Evolutionary conservation across 2,329 filamentous ascomycete genomes (phyloP).

Genomic region (Ascochyta pisi): DNA sequence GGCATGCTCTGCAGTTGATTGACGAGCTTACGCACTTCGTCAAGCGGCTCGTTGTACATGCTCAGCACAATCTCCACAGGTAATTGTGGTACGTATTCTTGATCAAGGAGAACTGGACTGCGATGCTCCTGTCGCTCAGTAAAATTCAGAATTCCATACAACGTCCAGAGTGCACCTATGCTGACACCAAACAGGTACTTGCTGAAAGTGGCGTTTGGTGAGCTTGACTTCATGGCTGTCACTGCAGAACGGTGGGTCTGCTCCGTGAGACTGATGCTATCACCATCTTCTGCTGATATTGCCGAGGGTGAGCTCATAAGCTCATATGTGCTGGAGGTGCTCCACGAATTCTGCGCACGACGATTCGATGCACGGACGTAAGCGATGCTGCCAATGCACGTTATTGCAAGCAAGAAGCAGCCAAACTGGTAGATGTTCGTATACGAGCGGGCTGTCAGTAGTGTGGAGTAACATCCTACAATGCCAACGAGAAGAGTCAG

Average conservation of each 20-base stretch:
- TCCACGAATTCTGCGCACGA: background rate
- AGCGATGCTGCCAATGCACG: slow-evolving; percentile 15
- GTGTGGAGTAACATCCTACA: slow-evolving; percentile 21
- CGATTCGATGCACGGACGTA: background rate
- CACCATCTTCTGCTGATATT: background rate
- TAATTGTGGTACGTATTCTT: slow-evolving; percentile 26
- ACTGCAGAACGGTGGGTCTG: background rate
- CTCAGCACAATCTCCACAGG: slow-evolving; percentile 47
- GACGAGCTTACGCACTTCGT: slow-evolving; percentile 35
- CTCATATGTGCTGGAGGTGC: slow-evolving; percentile 6
- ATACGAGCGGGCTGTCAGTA: slow-evolving; percentile 31
- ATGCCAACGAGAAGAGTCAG: slow-evolving; percentile 22
- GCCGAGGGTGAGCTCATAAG: background rate
- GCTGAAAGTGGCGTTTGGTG: slow-evolving; percentile 2
- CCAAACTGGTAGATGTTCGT: slow-evolving; percentile 24
- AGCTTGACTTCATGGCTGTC: background rate
- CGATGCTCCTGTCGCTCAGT: slow-evolving; percentile 8
- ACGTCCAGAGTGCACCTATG: slow-evolving; percentile 25
- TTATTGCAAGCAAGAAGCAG: slow-evolving; percentile 24
- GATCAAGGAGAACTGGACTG: slow-evolving; percentile 21
- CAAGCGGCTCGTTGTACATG: slow-evolving; percentile 47
- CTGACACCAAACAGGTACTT: slow-evolving; percentile 10
- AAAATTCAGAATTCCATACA: slow-evolving; percentile 27
- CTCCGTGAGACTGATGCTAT: background rate
- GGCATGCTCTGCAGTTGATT: slow-evolving; percentile 29